Conservation (phyloP, 2,329 filamentous ascomycete genomes). For the Simplicillium sp. region DNA sequence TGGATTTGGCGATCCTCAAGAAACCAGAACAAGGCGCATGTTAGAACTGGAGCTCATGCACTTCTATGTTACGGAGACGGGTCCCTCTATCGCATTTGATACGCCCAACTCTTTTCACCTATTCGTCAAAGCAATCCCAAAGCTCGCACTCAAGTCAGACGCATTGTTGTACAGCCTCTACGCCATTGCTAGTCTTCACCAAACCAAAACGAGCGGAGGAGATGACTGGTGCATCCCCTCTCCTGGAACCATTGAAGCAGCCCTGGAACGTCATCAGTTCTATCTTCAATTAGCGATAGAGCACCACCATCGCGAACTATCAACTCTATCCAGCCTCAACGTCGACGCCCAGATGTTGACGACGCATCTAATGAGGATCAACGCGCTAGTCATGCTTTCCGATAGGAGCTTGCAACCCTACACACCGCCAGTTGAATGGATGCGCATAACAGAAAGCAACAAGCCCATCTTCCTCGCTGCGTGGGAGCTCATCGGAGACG, state of each 20-base stretch:
- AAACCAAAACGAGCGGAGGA: constrained; percentile 3
- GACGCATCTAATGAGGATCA: constrained; percentile 10
- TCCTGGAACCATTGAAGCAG: neutral
- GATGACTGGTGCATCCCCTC: neutral
- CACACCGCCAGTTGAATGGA: constrained; percentile 11
- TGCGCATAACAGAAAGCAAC: constrained; percentile 11
- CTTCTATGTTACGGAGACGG: constrained; percentile 10
- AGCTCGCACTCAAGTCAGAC: constrained; percentile 10
- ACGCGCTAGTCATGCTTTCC: constrained; percentile 9
- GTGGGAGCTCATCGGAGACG: constrained; percentile 3
- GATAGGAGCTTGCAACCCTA: constrained; percentile 10
- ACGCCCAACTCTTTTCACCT: constrained; percentile 3
- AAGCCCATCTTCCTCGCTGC: constrained; percentile 9
- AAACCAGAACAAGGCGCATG: constrained; percentile 10
- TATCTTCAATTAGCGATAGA: constrained; percentile 11
- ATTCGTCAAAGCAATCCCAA: constrained; percentile 6
- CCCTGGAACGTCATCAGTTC: constrained; percentile 3
- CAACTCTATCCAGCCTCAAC: constrained; percentile 7
- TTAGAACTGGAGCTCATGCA: constrained; percentile 12
- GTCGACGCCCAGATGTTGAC: constrained; percentile 10
- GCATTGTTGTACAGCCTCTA: constrained; percentile 11
- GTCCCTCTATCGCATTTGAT: constrained; percentile 9
- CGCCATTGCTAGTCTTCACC: constrained; percentile 10
- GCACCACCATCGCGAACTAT: constrained; percentile 10
- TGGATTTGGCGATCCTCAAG: neutral